phyloP scores from a whole-genome alignment of 208 protist genomes.

The Blastocrithidia nonstop region DNA sequence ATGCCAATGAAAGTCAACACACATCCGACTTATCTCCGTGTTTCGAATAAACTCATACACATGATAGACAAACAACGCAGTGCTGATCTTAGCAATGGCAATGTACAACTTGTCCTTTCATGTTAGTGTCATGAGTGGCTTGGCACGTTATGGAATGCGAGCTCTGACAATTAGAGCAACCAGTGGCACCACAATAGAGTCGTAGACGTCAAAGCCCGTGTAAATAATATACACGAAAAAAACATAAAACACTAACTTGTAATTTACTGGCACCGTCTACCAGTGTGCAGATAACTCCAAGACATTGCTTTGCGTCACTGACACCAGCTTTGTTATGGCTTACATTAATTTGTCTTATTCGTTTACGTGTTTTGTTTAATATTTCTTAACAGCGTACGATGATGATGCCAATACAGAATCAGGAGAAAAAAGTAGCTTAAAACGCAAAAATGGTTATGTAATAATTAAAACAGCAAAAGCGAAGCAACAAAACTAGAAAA shows the following conservation, averaged over 20 bases:
- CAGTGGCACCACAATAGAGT: slow-evolving; percentile 24
- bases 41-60: slow-evolving; percentile 23
- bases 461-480: too few species aligned
- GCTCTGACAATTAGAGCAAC: slow-evolving; percentile 13
- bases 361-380: too few species aligned
- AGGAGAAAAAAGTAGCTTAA: too few species aligned
- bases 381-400: too few species aligned
- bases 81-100: slow-evolving; percentile 27
- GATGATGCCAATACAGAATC: too few species aligned
- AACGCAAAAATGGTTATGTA: too few species aligned
- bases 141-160: slow-evolving; percentile 21
- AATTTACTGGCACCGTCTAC: slow-evolving; percentile 3
- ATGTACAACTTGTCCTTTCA: slow-evolving; percentile 43
- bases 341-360: too few species aligned
- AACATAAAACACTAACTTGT: slow-evolving; percentile 9
- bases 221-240: slow-evolving; percentile 26
- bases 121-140: slow-evolving; percentile 24
- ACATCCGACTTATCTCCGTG: slow-evolving; percentile 28
- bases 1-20: slow-evolving; percentile 13
- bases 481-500: too few species aligned
- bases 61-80: slow-evolving; percentile 53
- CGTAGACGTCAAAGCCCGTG: slow-evolving; percentile 47
- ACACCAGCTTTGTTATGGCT: not conserved
- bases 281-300: not conserved
- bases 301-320: not conserved